Evolutionary conservation across 192 early-diverging fungal genomes (phyloP), one percentile per base, ranked within the genome.

Genomic region (Lobosporangium transversale): DNA sequence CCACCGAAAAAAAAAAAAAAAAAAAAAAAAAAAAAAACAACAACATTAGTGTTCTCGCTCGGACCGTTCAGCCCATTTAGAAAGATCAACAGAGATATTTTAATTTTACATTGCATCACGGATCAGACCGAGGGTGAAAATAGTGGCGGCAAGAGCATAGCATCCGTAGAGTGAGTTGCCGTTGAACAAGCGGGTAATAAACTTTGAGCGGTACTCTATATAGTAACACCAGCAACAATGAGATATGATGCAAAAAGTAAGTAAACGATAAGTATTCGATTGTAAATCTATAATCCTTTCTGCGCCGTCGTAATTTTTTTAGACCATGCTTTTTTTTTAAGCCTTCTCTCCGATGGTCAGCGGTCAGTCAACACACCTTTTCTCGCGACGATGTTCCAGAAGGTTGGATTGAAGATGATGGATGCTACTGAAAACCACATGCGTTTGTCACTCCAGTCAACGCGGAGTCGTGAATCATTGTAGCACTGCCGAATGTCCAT

Each of bases 351-450:
- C n/a, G n/a, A n/a, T n/a, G n/a, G n/a, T n/a, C n/a, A n/a, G n/a
- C n/a, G n/a, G n/a, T n/a, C n/a, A 15, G 53, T 20, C 29, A 58
- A n/a, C 44, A 9, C 30, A 92, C 89, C 90, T 71, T 81, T 86
- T 32, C 93, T 86, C 12, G 95, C 95, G 10, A 89, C 92, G 30
- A 93, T 88, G 81, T 97, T 97, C 95, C 95, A 97, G 70, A 90
- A 92, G 24, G 87, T 73, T 43, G 95, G 95, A 57, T 95, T 95
- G 83, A 97, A 95, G 18, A 91, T 61, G 45, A 97, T 92, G 57
- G 85, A 87, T 14, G 79, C 90, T 21, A 92, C 74, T 23, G 90
- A 66, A 45, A 90, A 53, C 84, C 89, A 93, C 42, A 97, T 82
- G 23, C 87, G 83, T 20, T 86, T 74, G 69, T 93, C 81, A 43